Evolutionary conservation across 768 basidiomycete species (phyloP).

Genomic region (Trametes punicea): DNA sequence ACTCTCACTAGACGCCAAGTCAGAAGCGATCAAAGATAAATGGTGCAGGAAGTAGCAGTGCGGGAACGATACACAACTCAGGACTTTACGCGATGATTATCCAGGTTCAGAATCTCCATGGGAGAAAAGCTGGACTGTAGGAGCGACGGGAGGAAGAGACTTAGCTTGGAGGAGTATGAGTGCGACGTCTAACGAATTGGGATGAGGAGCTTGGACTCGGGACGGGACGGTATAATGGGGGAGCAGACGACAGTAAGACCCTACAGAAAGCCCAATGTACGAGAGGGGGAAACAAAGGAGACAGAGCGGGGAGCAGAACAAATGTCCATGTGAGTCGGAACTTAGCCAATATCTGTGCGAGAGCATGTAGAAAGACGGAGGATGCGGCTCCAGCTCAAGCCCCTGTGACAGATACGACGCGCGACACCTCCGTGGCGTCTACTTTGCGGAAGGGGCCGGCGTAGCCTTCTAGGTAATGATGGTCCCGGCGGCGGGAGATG

Average conservation of each 20-base stretch:
- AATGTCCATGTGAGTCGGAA: not conserved
- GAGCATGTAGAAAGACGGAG: not conserved
- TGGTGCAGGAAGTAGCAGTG: too few species aligned
- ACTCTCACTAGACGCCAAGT: too few species aligned
- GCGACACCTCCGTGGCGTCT: slow-evolving; percentile 4
- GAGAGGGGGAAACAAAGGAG: not conserved
- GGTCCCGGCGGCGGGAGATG: slow-evolving; percentile 14
- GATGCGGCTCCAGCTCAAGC: not conserved
- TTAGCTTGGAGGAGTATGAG: not conserved
- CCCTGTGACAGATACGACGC: slow-evolving; percentile 2
- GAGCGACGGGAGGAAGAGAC: not conserved
- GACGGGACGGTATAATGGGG: too few species aligned
- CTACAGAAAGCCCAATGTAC: not conserved
- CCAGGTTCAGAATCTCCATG: not conserved
- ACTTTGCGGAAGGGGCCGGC: slow-evolving; percentile 21
- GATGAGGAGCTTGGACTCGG: not conserved
- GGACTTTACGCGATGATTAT: slow-evolving; percentile 8
- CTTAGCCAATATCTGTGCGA: not conserved
- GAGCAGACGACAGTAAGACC: not conserved
- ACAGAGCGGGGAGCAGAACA: not conserved
- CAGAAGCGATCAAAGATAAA: too few species aligned
- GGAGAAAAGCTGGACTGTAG: slow-evolving; percentile 1
- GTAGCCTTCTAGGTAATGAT: slow-evolving; percentile 15
- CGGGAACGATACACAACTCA: too few species aligned
- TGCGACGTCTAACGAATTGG: not conserved